phyloP scores from a whole-genome alignment of 2,329 filamentous ascomycete species.

The Cyclaneusma minus region DNA sequence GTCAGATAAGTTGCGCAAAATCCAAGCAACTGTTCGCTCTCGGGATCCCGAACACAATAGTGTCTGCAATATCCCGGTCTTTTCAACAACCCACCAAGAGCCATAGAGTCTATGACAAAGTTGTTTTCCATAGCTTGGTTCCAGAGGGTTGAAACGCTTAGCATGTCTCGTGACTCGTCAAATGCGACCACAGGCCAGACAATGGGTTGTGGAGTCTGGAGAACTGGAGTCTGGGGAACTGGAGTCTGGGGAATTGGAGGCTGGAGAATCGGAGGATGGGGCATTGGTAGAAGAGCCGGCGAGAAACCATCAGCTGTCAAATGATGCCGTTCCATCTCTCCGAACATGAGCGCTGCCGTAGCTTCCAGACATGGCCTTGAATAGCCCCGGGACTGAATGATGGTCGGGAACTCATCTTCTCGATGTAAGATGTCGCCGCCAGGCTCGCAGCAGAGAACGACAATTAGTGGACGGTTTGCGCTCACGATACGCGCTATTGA shows the following conservation, averaged over 20 bases:
- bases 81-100: constrained; percentile 30
- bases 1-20: constrained; percentile 46
- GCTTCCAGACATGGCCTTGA: constrained; percentile 28
- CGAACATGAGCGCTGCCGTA: constrained; percentile 36
- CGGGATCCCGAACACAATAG: constrained; percentile 35
- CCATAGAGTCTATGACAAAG: constrained; percentile 28
- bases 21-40: constrained; percentile 28
- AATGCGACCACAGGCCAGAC: constrained; percentile 17
- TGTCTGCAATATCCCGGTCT: constrained; percentile 41
- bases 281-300: too few species aligned
- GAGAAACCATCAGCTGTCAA: too few species aligned
- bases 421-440: constrained; percentile 22
- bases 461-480: constrained; percentile 32
- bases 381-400: constrained; percentile 34
- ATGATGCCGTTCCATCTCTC: constrained; percentile 15
- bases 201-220: constrained; percentile 4
- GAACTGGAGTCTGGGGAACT: background rate
- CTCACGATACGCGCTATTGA: constrained; percentile 25
- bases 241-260: too few species aligned
- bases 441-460: constrained; percentile 34
- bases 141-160: constrained; percentile 14
- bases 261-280: too few species aligned
- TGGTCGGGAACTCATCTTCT: constrained; percentile 29
- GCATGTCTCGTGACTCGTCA: constrained; percentile 14
- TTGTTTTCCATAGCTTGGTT: constrained; percentile 14